phyloP scores from a whole-genome alignment of 164 flowering plant species.

The Kalanchoe fedtschenkoi region DNA sequence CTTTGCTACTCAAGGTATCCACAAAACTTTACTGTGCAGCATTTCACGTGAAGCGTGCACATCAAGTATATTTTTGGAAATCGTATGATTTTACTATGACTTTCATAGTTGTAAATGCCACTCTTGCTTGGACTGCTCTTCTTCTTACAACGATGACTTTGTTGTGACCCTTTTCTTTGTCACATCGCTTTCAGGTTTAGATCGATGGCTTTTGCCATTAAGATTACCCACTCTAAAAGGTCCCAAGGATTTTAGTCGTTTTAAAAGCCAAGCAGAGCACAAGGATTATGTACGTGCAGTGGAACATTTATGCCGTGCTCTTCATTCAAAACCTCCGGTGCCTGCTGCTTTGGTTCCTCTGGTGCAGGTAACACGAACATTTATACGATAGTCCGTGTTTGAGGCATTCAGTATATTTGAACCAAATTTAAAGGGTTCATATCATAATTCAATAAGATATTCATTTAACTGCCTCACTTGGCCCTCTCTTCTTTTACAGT shows the following conservation, averaged over 20 bases:
- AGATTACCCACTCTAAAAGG: conserved; percentile 24
- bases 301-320: conserved; percentile 36
- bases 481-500: conserved; percentile 20
- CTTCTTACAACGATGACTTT: not conserved
- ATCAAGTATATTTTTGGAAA: not conserved
- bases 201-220: conserved; percentile 8
- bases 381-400: not conserved
- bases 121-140: conserved; percentile 11
- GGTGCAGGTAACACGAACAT: conserved; percentile 27
- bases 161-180: not conserved
- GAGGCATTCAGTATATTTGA: not conserved
- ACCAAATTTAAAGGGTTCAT: not conserved
- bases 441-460: not conserved
- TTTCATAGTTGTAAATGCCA: conserved; percentile 22
- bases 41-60: not conserved
- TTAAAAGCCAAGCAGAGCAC: conserved; percentile 13
- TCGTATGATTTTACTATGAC: not conserved
- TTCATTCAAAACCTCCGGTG: conserved; percentile 15
- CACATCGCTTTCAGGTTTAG: not conserved
- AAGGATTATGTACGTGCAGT: conserved; percentile 42
- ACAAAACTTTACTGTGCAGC: not conserved
- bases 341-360: conserved; percentile 59
- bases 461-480: not conserved
- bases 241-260: conserved; percentile 16
- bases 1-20: conserved; percentile 18